These are phyloP conservation scores for Thamnidium elegans DNA, from an alignment of 192 early-diverging fungal genomes.

Conservation along the genomic window DNA sequence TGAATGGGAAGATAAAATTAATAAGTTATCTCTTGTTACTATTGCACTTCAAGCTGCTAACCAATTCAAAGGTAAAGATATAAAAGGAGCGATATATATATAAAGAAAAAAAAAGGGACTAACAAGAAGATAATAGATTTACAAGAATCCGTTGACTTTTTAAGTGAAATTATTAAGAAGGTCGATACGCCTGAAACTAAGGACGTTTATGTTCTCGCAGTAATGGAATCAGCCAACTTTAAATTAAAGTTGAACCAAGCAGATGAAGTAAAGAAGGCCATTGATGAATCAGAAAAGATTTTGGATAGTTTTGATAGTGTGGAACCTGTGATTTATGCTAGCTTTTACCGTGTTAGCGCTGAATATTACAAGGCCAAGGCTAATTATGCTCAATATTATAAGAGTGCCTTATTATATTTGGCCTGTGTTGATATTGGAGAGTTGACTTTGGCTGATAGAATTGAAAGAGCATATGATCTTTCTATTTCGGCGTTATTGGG, in stretches of 20 bases:
- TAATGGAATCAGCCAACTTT: conserved; percentile 85
- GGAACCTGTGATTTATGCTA: conserved; percentile 88
- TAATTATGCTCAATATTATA: conserved; percentile 91
- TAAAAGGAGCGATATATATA: neutral
- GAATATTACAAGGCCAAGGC: conserved; percentile 98
- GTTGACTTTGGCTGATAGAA: conserved; percentile 68
- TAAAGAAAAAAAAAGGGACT: neutral
- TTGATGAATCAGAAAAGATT: conserved; percentile 86
- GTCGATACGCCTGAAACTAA: conserved; percentile 66
- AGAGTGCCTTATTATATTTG: conserved; percentile 89
- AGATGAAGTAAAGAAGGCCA: conserved; percentile 76
- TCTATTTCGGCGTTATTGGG: conserved; percentile 88
- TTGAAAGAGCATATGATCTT: conserved; percentile 91
- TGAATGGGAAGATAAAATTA: conserved; percentile 95
- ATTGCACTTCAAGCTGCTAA: conserved; percentile 75
- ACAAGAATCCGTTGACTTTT: conserved; percentile 72
- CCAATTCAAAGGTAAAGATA: conserved; percentile 64
- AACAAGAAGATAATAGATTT: conserved; percentile 42
- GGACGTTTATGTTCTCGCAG: conserved; percentile 84
- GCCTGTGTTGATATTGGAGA: conserved; percentile 89
- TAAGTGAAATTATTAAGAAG: conserved; percentile 64
- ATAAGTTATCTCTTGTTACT: conserved; percentile 85
- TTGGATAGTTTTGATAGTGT: conserved; percentile 71
- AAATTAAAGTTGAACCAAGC: conserved; percentile 74
- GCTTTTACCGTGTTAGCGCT: conserved; percentile 92